These are phyloP conservation scores for Cladosporium sp. DNA, from an alignment of 2,329 filamentous ascomycete genomes.

Conservation along the genomic window DNA sequence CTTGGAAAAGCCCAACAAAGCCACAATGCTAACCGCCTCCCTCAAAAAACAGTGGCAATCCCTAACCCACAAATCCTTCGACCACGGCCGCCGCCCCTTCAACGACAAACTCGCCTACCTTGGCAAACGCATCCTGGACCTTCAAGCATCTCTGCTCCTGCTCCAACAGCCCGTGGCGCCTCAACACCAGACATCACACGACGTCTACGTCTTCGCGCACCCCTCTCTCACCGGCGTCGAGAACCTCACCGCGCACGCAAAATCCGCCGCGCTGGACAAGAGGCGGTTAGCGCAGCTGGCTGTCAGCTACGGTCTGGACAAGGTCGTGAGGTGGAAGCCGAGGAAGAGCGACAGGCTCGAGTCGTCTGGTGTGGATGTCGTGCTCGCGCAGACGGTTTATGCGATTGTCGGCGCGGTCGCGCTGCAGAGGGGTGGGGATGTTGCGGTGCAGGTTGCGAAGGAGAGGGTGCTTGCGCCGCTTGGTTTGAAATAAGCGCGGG, in stretches of 20 bases:
- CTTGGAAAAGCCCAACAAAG: too few species aligned
- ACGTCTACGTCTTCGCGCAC: slow-evolving; percentile 54
- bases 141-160: slow-evolving; percentile 62
- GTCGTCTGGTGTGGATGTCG: slow-evolving; percentile 67
- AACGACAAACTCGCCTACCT: slow-evolving; percentile 90
- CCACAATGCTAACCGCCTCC: too few species aligned
- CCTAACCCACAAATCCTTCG: slow-evolving; percentile 97
- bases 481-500: slow-evolving; percentile 21
- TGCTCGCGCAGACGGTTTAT: slow-evolving; percentile 74
- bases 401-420: slow-evolving; percentile 85
- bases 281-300: slow-evolving; percentile 66
- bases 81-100: slow-evolving; percentile 88
- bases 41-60: slow-evolving; percentile 73
- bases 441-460: slow-evolving; percentile 69
- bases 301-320: slow-evolving; percentile 63
- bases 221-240: slow-evolving; percentile 68
- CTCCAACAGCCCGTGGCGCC: slow-evolving; percentile 41
- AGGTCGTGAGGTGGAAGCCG: slow-evolving; percentile 85
- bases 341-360: slow-evolving; percentile 66
- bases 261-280: slow-evolving; percentile 60
- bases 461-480: slow-evolving; percentile 65
- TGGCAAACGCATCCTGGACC: slow-evolving; percentile 61
- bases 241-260: slow-evolving; percentile 61
- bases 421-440: slow-evolving; percentile 78
- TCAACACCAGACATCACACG: background rate